Evolutionary conservation across 257 asterid genomes (phyloP), one percentile per base, ranked within the genome.

Genomic region (Buddleja alternifolia): DNA sequence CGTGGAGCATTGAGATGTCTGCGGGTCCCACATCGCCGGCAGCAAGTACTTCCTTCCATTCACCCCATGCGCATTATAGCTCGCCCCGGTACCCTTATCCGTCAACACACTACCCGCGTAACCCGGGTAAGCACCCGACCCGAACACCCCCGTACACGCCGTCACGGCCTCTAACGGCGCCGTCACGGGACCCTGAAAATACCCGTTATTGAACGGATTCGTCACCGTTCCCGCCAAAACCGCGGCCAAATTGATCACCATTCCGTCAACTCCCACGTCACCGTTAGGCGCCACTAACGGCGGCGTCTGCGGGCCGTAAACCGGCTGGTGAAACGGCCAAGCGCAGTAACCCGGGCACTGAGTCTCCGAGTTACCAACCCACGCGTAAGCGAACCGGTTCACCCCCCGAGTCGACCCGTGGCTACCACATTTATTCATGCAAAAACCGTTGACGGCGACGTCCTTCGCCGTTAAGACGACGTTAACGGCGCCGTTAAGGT

Each of bases 21-120:
- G 78, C 0, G 98, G 98, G 72, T 93, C 95, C 97, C 97, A 93
- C 89, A 93, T 88, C 17, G 97, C 98, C 75, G 98, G 98, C n/a
- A 93, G 55, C 67, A 90, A 41, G 61, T 73, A 93, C 77, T 61
- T 85, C 6, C 98, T 79, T 44, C 93, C 94, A 7, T 80, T 86
- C 12, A 78, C 81, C 9, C 97, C 98, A 20, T 86, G 67, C 21
- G 98, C 97, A 64, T 92, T 92, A 25, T 75, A 92, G 85, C 96
- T 89, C 1, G 96, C 90, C 0, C 98, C 97, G 19, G 83, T 81
- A 0, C 53, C 40, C 74, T 80, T 80, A 50, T 92, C 98, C 60
- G 73, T 74, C 53, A 86, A 37, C 4, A 82, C 61, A 3, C 63
- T 74, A 10, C 96, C 98, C 0, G 96, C 79, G 48, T 85, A 87